Base-by-base conservation (phyloP, 768 basidiomycete species). In the Naematelia encephala region DNA sequence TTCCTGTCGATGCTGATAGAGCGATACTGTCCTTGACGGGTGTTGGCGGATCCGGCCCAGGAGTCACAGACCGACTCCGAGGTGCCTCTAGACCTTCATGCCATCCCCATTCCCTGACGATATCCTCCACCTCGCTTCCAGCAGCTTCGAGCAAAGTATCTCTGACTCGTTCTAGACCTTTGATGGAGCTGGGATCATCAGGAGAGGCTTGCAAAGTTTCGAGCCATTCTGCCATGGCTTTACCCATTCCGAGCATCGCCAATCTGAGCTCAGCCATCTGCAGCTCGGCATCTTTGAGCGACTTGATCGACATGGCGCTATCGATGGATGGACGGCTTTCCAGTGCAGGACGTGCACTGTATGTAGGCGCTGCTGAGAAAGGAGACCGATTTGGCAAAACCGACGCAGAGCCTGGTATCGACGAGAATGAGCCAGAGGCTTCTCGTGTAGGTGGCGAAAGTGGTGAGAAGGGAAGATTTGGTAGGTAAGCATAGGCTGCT, bases 401-500 rank as follows among this genome's bases (percentile, higher is more conserved):
- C 8, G 65, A 56, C 5, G 57, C 43, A 2, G 66, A 53, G 11
- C 49, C 56, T 12, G 69, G 68, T 14, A 69, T 69, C 5, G 64
- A 55, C 1, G 72, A 68, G 51, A 69, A 2, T 39, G 52, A 1
- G 26, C 42, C 19, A 23, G 30, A 39, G 5, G 30, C 28, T 27
- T 69, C 63, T 27, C 61, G 58, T 2, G 49, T 16, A 13, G 63
- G 55, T 0, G 64, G n/a, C 5, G 62, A 43, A 1, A 45, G 23
- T n/a, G 72, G 72, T 5, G 69, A 67, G 57, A 73, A 72, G 5
- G 70, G 65, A 1, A 70, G 54, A 55, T 54, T 69, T 3, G 72
- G 72, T 3, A 73, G 55, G 47, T 73, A 77, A 2, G 73, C 66
- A 42, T 75, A 81, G 1, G 85, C 82, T 4, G 87, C 79, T 21